These are phyloP conservation scores for Hirsutella minnesotensis DNA, from an alignment of 2,329 filamentous ascomycete genomes.

Conservation along the genomic window DNA sequence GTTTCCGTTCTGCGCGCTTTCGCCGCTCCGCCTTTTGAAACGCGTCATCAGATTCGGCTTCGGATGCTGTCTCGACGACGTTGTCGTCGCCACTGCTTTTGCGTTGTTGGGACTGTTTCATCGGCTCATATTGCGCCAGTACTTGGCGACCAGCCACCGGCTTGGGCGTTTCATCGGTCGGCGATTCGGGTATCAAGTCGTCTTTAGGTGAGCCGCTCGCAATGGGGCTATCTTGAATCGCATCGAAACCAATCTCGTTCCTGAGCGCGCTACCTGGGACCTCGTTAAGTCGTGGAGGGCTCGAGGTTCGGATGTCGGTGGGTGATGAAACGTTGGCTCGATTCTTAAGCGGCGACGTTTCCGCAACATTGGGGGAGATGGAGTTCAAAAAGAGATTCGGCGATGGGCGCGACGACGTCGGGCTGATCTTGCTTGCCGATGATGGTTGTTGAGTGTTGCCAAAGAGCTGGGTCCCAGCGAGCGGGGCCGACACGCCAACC, in stretches of 20 bases:
- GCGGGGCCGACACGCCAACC: slow-evolving; percentile 19
- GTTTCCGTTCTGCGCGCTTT: slow-evolving; percentile 23
- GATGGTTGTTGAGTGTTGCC: slow-evolving; percentile 41
- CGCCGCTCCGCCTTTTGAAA: slow-evolving; percentile 20
- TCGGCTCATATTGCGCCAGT: slow-evolving; percentile 30
- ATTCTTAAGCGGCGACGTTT: slow-evolving; percentile 38
- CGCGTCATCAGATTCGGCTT: slow-evolving; percentile 24
- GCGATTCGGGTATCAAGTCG: slow-evolving; percentile 25
- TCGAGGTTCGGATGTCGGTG: slow-evolving; percentile 26
- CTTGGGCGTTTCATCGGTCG: slow-evolving; percentile 13
- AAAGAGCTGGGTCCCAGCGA: slow-evolving; percentile 39
- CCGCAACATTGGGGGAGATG: slow-evolving; percentile 32
- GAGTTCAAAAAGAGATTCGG: slow-evolving; percentile 33
- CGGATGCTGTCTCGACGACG: slow-evolving; percentile 14
- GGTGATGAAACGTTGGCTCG: slow-evolving; percentile 35
- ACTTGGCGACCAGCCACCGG: slow-evolving; percentile 17
- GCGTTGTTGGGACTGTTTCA: slow-evolving; percentile 33
- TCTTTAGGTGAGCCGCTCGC: slow-evolving; percentile 13
- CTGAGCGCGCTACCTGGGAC: slow-evolving; percentile 15
- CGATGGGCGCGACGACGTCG: slow-evolving; percentile 46
- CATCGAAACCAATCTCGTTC: slow-evolving; percentile 7
- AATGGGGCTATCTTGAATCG: slow-evolving; percentile 14
- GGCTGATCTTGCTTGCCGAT: slow-evolving; percentile 39
- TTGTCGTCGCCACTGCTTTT: slow-evolving; percentile 14
- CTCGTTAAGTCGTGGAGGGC: slow-evolving; percentile 23